phyloP scores from a whole-genome alignment of 2,329 filamentous ascomycete genomes.

The Trichoderma aggressivum region DNA sequence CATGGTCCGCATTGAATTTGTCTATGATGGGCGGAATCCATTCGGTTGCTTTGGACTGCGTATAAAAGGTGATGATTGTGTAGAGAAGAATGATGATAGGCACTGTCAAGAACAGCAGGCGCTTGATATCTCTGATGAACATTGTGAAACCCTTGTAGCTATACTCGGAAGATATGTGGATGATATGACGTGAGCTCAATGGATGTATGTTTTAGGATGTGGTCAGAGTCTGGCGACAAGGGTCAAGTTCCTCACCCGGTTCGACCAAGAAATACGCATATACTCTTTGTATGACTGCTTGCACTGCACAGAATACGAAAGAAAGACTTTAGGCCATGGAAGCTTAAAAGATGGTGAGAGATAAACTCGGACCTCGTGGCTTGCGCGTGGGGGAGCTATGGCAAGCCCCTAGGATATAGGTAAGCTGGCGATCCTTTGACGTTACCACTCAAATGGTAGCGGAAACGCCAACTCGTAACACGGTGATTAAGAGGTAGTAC shows the following conservation, averaged over 20 bases:
- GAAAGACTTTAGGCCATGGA: background rate
- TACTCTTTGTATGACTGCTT: background rate
- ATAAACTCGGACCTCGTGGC: background rate
- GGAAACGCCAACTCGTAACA: background rate
- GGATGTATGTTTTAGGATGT: background rate
- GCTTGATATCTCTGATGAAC: constrained; percentile 33
- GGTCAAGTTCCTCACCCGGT: background rate
- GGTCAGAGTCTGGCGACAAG: background rate
- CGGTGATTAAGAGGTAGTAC: background rate
- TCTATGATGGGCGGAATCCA: constrained; percentile 4
- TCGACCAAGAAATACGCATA: background rate
- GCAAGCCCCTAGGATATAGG: background rate
- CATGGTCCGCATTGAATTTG: background rate
- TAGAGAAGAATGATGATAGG: constrained; percentile 32
- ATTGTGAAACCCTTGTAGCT: constrained; percentile 24
- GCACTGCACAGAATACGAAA: background rate
- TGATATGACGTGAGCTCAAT: background rate
- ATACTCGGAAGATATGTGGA: background rate
- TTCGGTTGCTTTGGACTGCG: background rate
- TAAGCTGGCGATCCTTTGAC: background rate
- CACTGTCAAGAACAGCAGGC: constrained; percentile 30
- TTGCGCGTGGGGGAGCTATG: background rate
- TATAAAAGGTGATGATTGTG: constrained; percentile 26
- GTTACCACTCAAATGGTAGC: background rate
- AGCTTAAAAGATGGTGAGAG: background rate